Evolutionary conservation across 148 eudicot species (phyloP), one percentile per base, ranked within the genome.

Genomic region (Spergularia marina): DNA sequence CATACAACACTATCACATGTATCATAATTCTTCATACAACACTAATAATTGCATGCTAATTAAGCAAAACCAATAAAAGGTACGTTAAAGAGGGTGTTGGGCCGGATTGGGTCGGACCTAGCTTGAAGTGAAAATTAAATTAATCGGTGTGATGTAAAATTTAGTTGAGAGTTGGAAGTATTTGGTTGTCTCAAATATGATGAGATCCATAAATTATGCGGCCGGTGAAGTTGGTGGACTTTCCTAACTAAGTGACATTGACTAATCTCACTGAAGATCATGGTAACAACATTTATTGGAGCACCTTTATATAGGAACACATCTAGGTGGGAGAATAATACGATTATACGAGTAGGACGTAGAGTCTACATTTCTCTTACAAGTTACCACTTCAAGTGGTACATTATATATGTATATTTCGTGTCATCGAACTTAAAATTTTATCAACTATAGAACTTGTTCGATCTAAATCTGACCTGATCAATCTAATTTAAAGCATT

Each of bases 221-320:
- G 55, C 78, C 82, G 96, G 84, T 88, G 90, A 84, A 77, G 92
- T 89, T 83, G 92, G 85, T 88, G 77, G 75, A 75, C 83, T 51
- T 82, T 53, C 68, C 68, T 67, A 79, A 74, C 82, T 72, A 79
- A 74, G 41, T 78, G 83, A 83, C 13, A 64, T 39, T 80, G 81
- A 83, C 76, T 18, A 10, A 30, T 30, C 36, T 30, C 36, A 30
- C 36, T 30, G 6, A 65, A 57, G 58, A 59, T 66, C 15, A 65
- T 79, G 39, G 14, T 65, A 60, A 74, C 56, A 53, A 67, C 49
- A 76, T 41, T 74, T 58, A 57, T 21, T 52, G 67, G 62, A 21
- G 25, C 70, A 20, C 47, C 18, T 62, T 47, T 18, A 56, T 23
- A 30, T 34, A 2, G 13, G 16, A 17, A 56, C 12, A 61, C 7